phyloP scores from a whole-genome alignment of 352 stramenopile genomes.

The Thalassiosira livingstoniorum region DNA sequence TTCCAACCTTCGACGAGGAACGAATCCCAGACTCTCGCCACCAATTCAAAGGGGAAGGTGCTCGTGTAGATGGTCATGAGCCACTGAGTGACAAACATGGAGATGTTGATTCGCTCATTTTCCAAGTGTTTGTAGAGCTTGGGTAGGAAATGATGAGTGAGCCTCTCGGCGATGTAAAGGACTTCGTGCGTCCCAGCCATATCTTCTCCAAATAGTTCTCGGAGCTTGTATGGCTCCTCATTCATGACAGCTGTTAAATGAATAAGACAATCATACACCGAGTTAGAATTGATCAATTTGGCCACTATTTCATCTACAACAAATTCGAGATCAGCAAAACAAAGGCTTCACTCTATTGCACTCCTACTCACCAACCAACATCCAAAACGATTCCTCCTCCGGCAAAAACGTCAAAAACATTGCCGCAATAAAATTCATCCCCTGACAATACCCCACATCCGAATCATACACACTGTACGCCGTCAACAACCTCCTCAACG shows the following conservation, averaged over 20 bases:
- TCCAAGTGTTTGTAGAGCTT: constrained; percentile 79
- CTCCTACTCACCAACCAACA: constrained; percentile 65
- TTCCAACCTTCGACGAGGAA: constrained; percentile 97
- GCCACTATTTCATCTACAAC: too few relatives aligned
- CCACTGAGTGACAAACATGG: constrained; percentile 97
- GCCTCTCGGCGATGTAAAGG: constrained; percentile 80
- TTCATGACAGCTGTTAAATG: constrained; percentile 74
- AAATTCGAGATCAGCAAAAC: too few relatives aligned
- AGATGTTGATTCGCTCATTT: constrained; percentile 81
- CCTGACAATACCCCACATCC: constrained; percentile 88
- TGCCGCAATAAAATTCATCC: constrained; percentile 86
- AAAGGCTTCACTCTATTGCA: neutral
- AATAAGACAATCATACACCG: neutral
- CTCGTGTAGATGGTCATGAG: constrained; percentile 96
- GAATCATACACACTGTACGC: constrained; percentile 93
- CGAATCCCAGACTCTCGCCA: constrained; percentile 95
- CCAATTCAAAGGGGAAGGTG: constrained; percentile 96
- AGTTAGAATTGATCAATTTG: too few relatives aligned
- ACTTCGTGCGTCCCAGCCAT: constrained; percentile 82
- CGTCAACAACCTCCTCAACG: constrained; percentile 91
- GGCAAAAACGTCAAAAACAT: constrained; percentile 95
- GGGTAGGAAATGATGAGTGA: constrained; percentile 78
- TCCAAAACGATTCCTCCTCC: constrained; percentile 86
- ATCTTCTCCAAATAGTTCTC: constrained; percentile 81
- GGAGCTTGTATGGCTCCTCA: constrained; percentile 76